Conservation (phyloP, 768 basidiomycete genomes). For the Suillus luteus region DNA sequence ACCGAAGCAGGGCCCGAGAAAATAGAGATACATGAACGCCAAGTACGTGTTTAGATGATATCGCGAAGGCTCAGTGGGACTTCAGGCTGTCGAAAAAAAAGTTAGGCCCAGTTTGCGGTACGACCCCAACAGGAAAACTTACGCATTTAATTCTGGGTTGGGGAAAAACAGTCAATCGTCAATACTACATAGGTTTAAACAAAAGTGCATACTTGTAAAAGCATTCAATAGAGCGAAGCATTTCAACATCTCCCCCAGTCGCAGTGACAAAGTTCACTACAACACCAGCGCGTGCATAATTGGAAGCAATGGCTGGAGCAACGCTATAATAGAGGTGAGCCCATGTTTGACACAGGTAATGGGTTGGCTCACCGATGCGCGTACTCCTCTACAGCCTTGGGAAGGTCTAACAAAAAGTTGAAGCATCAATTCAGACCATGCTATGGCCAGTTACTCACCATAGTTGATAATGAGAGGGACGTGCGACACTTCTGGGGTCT, state of each 20-base stretch:
- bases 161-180: constrained; percentile 14
- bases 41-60: constrained; percentile 62
- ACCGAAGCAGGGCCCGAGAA: constrained; percentile 45
- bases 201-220: constrained; percentile 80
- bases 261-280: constrained; percentile 97
- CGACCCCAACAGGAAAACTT: constrained; percentile 33
- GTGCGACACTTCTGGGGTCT: constrained; percentile 85
- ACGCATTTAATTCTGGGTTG: constrained; percentile 83
- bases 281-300: constrained; percentile 85
- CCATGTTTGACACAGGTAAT: background rate
- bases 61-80: constrained; percentile 90
- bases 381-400: constrained; percentile 96
- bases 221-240: constrained; percentile 97
- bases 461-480: constrained; percentile 96
- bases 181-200: background rate
- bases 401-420: constrained; percentile 59
- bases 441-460: constrained; percentile 45
- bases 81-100: constrained; percentile 63
- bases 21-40: constrained; percentile 82
- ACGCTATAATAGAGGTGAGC: constrained; percentile 50
- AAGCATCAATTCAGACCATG: background rate
- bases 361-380: constrained; percentile 71
- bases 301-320: constrained; percentile 82
- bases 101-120: constrained; percentile 19
- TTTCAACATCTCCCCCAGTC: constrained; percentile 96